Evolutionary conservation across 1,284 basidiomycete genomes (phyloP).

Genomic region (Bondarzewia mesenterica): DNA sequence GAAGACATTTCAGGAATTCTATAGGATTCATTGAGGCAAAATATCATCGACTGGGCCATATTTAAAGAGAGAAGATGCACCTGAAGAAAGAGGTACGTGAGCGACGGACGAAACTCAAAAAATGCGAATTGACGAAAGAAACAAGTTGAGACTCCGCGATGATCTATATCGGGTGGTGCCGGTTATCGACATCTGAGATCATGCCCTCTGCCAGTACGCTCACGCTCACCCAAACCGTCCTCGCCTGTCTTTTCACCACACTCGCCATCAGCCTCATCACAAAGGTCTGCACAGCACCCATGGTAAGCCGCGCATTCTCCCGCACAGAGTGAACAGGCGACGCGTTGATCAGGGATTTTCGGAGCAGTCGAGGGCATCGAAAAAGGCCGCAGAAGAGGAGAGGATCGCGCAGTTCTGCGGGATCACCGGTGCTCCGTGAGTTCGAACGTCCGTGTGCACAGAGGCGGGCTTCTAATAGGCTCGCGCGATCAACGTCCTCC

Average conservation of each 20-base stretch:
- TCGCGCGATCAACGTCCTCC: slow-evolving; percentile 5
- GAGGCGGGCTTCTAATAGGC: too few species aligned
- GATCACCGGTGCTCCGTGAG: slow-evolving; percentile 66
- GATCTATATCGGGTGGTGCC: background rate
- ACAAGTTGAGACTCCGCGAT: background rate
- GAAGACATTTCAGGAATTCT: too few species aligned
- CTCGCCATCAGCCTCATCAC: background rate
- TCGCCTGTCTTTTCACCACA: background rate
- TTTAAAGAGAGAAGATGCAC: too few species aligned
- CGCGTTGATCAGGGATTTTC: background rate
- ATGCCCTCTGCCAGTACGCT: background rate
- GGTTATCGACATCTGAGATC: slow-evolving; percentile 2
- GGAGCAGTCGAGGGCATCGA: background rate
- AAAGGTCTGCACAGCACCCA: background rate
- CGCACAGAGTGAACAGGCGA: background rate
- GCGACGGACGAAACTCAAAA: background rate
- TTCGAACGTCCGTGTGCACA: slow-evolving; percentile 18
- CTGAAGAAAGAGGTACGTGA: too few species aligned
- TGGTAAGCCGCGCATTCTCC: background rate
- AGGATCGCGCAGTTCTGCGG: slow-evolving; percentile 48
- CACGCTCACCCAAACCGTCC: background rate
- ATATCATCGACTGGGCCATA: too few species aligned
- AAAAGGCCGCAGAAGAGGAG: slow-evolving; percentile 1
- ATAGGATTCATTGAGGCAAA: too few species aligned
- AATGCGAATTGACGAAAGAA: background rate